A percentile compares a stretch with the other conserved stretches of the same genome.
Evolutionary conservation across 2,329 filamentous ascomycete species (phyloP).

Genomic region (Penicillium sp.): DNA sequence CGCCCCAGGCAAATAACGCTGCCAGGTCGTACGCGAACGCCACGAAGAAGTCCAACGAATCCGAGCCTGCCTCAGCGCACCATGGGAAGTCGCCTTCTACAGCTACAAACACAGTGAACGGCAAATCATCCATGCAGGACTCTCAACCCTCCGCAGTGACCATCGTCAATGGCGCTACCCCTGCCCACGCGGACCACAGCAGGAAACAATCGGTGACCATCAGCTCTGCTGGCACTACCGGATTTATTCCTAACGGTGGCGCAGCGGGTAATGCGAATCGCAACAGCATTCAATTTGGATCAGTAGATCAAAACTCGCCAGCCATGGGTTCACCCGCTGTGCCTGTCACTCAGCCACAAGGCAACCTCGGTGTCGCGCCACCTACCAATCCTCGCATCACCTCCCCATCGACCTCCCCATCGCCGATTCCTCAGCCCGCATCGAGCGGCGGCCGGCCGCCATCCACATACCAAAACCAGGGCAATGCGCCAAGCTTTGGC

Average conservation of each 20-base stretch:
- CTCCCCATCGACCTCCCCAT: constrained; percentile 83
- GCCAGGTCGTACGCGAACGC: constrained; percentile 58
- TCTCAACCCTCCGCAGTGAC: constrained; percentile 45
- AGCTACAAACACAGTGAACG: constrained; percentile 70
- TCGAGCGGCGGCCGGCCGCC: constrained; percentile 80
- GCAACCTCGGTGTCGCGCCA: constrained; percentile 46
- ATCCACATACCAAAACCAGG: constrained; percentile 66
- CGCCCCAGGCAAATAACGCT: constrained; percentile 48
- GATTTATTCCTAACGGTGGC: constrained; percentile 73
- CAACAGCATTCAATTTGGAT: constrained; percentile 75
- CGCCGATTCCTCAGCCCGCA: constrained; percentile 84
- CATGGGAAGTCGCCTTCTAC: constrained; percentile 62
- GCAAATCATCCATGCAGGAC: constrained; percentile 59
- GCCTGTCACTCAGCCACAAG: constrained; percentile 39
- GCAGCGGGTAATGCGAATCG: constrained; percentile 49
- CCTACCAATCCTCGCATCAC: constrained; percentile 67
- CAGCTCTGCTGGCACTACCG: constrained; percentile 73
- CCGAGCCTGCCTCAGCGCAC: constrained; percentile 48
- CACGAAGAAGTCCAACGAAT: constrained; percentile 56
- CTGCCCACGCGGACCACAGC: constrained; percentile 61
- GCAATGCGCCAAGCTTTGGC: constrained; percentile 73
- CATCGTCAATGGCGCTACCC: constrained; percentile 62
- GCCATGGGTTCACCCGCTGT: constrained; percentile 60
- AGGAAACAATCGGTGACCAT: constrained; percentile 91
- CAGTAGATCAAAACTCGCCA: constrained; percentile 59